phyloP scores from a whole-genome alignment of 257 asterid species.

The Solanum pimpinellifolium region DNA sequence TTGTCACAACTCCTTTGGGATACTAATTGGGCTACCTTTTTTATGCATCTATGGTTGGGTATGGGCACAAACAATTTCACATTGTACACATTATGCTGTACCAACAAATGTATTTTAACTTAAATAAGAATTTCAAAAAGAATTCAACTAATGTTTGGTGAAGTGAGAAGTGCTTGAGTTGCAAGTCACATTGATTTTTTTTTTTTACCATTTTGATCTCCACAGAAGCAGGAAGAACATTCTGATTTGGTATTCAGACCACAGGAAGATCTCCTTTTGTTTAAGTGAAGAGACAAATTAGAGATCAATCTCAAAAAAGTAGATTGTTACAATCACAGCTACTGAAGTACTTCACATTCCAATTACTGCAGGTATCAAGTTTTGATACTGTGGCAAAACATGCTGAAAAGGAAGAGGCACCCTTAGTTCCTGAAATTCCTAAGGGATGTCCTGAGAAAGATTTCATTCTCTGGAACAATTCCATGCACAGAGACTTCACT shows the following conservation, averaged over 20 bases:
- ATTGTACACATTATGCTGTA: neutral
- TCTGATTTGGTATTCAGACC: neutral
- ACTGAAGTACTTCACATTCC: neutral
- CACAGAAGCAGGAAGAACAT: neutral
- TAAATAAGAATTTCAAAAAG: neutral
- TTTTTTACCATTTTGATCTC: neutral
- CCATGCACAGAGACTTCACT: conserved; percentile 84
- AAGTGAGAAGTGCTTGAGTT: neutral
- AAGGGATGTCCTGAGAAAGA: conserved; percentile 39
- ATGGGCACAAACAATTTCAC: neutral
- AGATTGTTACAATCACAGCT: neutral
- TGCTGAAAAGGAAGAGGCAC: conserved; percentile 10
- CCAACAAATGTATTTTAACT: neutral
- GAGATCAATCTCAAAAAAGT: neutral
- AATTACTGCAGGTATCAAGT: conserved; percentile 57
- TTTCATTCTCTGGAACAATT: conserved; percentile 54
- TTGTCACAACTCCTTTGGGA: conserved; percentile 16
- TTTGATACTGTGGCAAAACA: conserved; percentile 54
- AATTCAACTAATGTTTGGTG: neutral
- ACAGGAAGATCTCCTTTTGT: neutral
- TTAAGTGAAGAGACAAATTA: neutral
- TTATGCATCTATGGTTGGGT: neutral
- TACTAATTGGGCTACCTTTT: neutral
- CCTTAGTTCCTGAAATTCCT: conserved; percentile 28
- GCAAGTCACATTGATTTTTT: neutral